Evolutionary conservation across 2,329 filamentous ascomycete species (phyloP).

Genomic region (Talaromyces sp.): DNA sequence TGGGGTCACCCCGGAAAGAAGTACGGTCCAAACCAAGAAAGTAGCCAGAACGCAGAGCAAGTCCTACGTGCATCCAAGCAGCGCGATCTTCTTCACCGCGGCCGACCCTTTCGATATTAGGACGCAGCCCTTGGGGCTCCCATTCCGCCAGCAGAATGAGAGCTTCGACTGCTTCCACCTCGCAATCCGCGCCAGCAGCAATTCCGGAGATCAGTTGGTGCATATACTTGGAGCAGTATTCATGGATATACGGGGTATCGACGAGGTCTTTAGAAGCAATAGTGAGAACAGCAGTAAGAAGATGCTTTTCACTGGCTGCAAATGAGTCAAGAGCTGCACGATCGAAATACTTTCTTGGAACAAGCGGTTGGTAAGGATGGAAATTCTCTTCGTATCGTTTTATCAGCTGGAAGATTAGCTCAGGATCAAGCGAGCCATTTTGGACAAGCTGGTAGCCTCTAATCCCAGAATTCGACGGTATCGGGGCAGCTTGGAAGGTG

Average conservation of each 20-base stretch:
- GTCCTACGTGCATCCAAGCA: constrained; percentile 71
- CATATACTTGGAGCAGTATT: constrained; percentile 64
- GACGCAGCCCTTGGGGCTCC: constrained; percentile 61
- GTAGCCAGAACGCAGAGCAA: constrained; percentile 63
- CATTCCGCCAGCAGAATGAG: constrained; percentile 66
- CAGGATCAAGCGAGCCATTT: constrained; percentile 40
- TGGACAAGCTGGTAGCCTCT: constrained; percentile 39
- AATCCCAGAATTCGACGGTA: constrained; percentile 25
- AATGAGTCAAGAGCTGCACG: constrained; percentile 49
- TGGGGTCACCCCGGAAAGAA: constrained; percentile 56
- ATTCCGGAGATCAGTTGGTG: constrained; percentile 61
- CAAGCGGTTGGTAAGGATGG: constrained; percentile 65
- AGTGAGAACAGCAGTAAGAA: constrained; percentile 64
- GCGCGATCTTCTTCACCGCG: constrained; percentile 68
- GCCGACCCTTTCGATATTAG: constrained; percentile 57
- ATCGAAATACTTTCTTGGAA: constrained; percentile 55
- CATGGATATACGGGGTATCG: constrained; percentile 57
- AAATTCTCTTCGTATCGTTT: constrained; percentile 59
- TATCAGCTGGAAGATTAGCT: constrained; percentile 48
- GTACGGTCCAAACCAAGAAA: constrained; percentile 65
- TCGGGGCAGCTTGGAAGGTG: constrained; percentile 19
- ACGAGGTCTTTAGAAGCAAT: constrained; percentile 67
- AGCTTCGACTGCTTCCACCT: constrained; percentile 66
- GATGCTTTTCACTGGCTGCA: constrained; percentile 57
- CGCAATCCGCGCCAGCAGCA: constrained; percentile 60